phyloP scores from a whole-genome alignment of 257 asterid genomes.

The Plectranthus barbatus region DNA sequence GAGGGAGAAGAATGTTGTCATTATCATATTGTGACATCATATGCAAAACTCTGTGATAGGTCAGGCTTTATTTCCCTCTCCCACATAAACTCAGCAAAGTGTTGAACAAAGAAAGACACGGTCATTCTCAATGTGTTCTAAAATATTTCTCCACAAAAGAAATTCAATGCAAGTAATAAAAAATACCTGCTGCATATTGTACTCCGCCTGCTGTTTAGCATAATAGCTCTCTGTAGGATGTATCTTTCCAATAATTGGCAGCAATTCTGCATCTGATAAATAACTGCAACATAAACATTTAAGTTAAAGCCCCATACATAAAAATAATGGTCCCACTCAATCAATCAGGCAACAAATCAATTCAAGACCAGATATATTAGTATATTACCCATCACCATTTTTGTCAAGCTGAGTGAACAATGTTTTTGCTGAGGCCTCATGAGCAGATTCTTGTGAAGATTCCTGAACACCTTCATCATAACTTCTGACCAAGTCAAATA shows the following conservation, averaged over 20 bases:
- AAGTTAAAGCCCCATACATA: neutral
- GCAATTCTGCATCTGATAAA: slow-evolving; percentile 69
- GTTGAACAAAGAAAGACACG: no score
- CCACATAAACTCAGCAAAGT: no score
- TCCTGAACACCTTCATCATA: slow-evolving; percentile 63
- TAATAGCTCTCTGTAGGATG: slow-evolving; percentile 87
- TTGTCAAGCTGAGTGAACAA: slow-evolving; percentile 78
- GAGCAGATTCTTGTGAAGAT: slow-evolving; percentile 41
- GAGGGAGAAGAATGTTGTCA: neutral
- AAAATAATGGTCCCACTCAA: slow-evolving; percentile 3
- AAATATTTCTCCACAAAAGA: slow-evolving; percentile 5
- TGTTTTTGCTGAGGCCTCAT: slow-evolving; percentile 67
- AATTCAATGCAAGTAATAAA: neutral
- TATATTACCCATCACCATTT: slow-evolving; percentile 80
- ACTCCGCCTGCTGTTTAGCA: slow-evolving; percentile 84
- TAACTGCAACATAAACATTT: slow-evolving; percentile 33
- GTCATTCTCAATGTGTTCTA: neutral
- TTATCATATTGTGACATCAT: neutral
- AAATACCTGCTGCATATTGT: slow-evolving; percentile 85
- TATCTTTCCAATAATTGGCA: slow-evolving; percentile 73
- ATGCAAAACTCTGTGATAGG: neutral
- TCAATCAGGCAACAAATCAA: neutral
- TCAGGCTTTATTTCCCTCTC: no score
- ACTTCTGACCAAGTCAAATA: slow-evolving; percentile 68
- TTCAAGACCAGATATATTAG: slow-evolving; percentile 4